These are phyloP conservation scores for Cladosporium austrohemisphaericum DNA, from an alignment of 2,329 filamentous ascomycete genomes.

Conservation along the genomic window DNA sequence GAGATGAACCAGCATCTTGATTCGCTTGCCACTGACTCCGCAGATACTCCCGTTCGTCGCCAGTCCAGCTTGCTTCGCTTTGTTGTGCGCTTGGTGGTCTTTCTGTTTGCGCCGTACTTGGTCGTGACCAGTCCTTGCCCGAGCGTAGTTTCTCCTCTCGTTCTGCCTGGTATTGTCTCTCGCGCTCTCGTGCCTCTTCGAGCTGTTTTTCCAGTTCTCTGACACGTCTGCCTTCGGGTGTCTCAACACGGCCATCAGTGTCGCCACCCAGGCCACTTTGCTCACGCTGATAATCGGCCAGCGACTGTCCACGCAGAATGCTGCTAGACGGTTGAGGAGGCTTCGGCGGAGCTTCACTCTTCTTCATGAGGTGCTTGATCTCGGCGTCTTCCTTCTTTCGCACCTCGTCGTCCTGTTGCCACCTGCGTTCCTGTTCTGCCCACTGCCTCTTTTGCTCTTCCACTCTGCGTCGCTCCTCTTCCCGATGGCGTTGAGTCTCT, in stretches of 20 bases:
- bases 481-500: slow-evolving; percentile 57
- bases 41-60: slow-evolving; percentile 62
- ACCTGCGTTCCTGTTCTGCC: slow-evolving; percentile 72
- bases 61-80: slow-evolving; percentile 63
- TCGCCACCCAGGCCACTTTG: slow-evolving; percentile 43
- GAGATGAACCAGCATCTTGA: slow-evolving; percentile 25
- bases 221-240: slow-evolving; percentile 64
- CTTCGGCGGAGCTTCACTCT: slow-evolving; percentile 59
- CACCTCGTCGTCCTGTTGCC: slow-evolving; percentile 72
- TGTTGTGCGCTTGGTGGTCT: slow-evolving; percentile 38
- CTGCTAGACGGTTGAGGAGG: slow-evolving; percentile 35
- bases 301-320: slow-evolving; percentile 73
- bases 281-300: slow-evolving; percentile 81
- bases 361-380: slow-evolving; percentile 61
- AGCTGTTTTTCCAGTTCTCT: slow-evolving; percentile 74
- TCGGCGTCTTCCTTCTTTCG: slow-evolving; percentile 69
- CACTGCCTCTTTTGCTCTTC: slow-evolving; percentile 69
- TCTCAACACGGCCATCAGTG: slow-evolving; percentile 39
- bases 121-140: slow-evolving; percentile 35
- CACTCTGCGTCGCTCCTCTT: slow-evolving; percentile 56
- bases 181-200: slow-evolving; percentile 63
- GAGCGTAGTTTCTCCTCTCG: slow-evolving; percentile 50
- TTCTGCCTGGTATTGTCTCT: slow-evolving; percentile 60
- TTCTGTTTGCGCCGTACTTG: slow-evolving; percentile 27
- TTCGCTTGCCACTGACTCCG: slow-evolving; percentile 53